Base-by-base conservation (phyloP, 305 asterid genomes). In the Fraxinus xanthoxyloides region DNA sequence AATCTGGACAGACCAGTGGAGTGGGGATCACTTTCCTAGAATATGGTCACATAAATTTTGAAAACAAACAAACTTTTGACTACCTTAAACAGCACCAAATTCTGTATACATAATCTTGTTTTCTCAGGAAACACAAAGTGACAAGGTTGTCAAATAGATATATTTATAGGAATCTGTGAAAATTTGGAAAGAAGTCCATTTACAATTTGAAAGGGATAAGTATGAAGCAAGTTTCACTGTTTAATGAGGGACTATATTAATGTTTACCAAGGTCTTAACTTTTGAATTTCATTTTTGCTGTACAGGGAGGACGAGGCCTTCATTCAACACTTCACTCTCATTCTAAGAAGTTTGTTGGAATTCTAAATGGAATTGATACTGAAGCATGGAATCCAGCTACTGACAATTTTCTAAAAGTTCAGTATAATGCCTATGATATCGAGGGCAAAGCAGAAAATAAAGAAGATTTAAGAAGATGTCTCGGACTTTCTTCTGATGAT, bases 341-440 rank as follows among this genome's bases (percentile, higher is more conserved):
- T 85, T 81, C 96, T 30, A 93, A 90, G 89, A 94, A 96, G 84
- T 94, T 96, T 83, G 95, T 90, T 74, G 99, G 99, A 34, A 90
- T 96, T 83, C 90, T 96, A 85, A 96, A 96, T 82, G 99, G 99
- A 83, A 96, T 96, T 81, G 99, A 96, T 89, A 89, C 93, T 83
- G 98, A 92, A 78, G 90, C 97, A 19, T 96, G 98, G 99, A 93
- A 96, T 87, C 98, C 99, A 56, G 93, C 97, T 40, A 92, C 92
- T 83, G 99, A 96, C 88, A 90, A 87, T 51, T 86, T 87, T 83
- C 88, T 96, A 76, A 89, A 91, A 88, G 97, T 85, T 78, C 98
- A 93, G 85, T 96, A 94, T 80, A 90, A 82, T 83, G 86, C 94
- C 86, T 81, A 84, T 61, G 98, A 96, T 84, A 86, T 86, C 67